Percentiles rank a stretch among this genome's conserved stretches.
Conservation (phyloP, 1,139 yeast species). For the Debaryomyces subglobosus region DNA sequence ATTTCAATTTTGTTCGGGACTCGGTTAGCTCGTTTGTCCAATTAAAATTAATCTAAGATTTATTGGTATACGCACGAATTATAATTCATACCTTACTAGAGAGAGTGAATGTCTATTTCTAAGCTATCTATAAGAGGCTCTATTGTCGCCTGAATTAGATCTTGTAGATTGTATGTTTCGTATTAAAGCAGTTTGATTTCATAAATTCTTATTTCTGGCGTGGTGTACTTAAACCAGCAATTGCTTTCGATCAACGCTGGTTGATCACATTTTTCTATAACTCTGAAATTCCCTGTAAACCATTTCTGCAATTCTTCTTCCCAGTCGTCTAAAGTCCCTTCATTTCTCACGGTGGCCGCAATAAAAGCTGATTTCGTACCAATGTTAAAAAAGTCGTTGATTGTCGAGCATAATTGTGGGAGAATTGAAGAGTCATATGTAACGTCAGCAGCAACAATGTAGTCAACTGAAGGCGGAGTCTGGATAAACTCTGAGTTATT, state of each 20-base stretch:
- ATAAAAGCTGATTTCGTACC: slow-evolving; percentile 46
- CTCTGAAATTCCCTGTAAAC: slow-evolving; percentile 32
- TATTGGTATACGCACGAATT: slow-evolving; percentile 9
- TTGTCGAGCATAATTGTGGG: slow-evolving; percentile 55
- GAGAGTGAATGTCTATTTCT: background rate
- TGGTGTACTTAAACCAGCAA: slow-evolving; percentile 34
- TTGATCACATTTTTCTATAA: slow-evolving; percentile 18
- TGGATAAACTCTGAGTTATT: slow-evolving; percentile 33
- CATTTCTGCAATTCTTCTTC: slow-evolving; percentile 39
- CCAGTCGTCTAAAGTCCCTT: slow-evolving; percentile 58
- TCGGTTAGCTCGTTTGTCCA: slow-evolving; percentile 15
- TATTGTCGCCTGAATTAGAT: background rate
- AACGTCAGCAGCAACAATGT: slow-evolving; percentile 80
- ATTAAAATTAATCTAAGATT: slow-evolving; percentile 10
- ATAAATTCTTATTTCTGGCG: slow-evolving; percentile 50
- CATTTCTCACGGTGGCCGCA: slow-evolving; percentile 76
- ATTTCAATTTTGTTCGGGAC: slow-evolving; percentile 13
- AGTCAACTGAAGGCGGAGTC: slow-evolving; percentile 33
- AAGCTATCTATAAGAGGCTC: background rate
- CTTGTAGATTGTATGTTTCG: background rate
- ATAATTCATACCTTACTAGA: background rate
- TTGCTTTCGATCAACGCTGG: slow-evolving; percentile 24
- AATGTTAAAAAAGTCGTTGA: slow-evolving; percentile 40
- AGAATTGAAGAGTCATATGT: slow-evolving; percentile 74
- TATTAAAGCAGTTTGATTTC: slow-evolving; percentile 10